Evolutionary conservation across 2,329 filamentous ascomycete genomes (phyloP), one percentile per base, ranked within the genome.

Genomic region (Parafenestella ontariensis): DNA sequence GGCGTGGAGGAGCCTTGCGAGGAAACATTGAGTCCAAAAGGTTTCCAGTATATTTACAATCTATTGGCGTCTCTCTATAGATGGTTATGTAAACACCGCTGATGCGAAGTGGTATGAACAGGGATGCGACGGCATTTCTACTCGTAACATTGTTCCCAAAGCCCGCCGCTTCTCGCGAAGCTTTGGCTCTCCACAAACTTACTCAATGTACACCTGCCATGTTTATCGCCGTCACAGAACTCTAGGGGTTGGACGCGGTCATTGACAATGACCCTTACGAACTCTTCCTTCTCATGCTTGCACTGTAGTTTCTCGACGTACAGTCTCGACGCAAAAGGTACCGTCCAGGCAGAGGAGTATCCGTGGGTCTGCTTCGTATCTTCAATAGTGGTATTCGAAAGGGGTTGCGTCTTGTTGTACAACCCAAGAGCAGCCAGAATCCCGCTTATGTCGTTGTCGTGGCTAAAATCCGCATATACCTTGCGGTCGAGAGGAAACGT

Each of bases 271-370:
- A 96, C 82, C 33, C 93, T 83, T 10, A 97, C 90, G 47, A 89
- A 80, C 73, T 95, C 89, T 68, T 91, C 85, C 1, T 76, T 60
- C n/a, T 77, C 73, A 13, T 70, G 78, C 2, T 71, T 71, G 73
- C 93, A 97, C 36, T 76, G 76, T 85, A 96, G 87, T 82, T 94
- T 95, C 82, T 97, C 93, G 31, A 97, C 85, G 73, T 96, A 96
- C 75, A 92, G 84, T 48, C 92, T 82, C 17, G 86, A 88, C 0
- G 84, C 90, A 76, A 97, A 96, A 0, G 93, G 90, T 17, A 96
- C 91, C 0, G 86, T 85, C 88, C 90, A 94, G 13, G 88, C 83
- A 0, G 91, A 86, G 10, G 89, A 88, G 72, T 87, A 96, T 3
- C 91, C 91, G 31, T 84, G 81, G 1, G 84, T 83, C 52, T 86